These are phyloP conservation scores for Saturnispora hagleri DNA, from an alignment of 805 yeast species.

Conservation along the genomic window DNA sequence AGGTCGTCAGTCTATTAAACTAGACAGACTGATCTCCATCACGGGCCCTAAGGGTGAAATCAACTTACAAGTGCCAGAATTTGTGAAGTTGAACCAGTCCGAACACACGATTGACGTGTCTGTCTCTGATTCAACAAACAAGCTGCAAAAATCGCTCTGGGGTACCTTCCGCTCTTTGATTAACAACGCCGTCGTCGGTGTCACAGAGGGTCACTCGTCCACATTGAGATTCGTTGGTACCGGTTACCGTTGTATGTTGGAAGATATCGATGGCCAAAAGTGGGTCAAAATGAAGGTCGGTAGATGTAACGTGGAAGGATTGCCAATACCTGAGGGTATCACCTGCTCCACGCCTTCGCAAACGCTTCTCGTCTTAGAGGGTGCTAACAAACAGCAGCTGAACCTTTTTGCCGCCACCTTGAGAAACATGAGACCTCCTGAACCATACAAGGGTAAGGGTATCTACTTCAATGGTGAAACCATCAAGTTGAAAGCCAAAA, in stretches of 20 bases:
- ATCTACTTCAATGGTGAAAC: constrained; percentile 88
- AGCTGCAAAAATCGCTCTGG: constrained; percentile 83
- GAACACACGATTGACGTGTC: constrained; percentile 23
- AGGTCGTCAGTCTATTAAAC: constrained; percentile 49
- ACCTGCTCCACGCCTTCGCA: constrained; percentile 75
- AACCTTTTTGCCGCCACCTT: constrained; percentile 81
- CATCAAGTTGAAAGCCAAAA: constrained; percentile 81
- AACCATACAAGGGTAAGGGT: constrained; percentile 98
- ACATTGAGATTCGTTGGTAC: constrained; percentile 90
- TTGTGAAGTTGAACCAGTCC: constrained; percentile 35
- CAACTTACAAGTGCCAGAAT: constrained; percentile 60
- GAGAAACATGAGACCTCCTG: constrained; percentile 87
- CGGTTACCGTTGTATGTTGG: constrained; percentile 86
- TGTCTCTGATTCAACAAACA: constrained; percentile 52
- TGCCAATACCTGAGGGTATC: constrained; percentile 69
- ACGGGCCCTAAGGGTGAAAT: constrained; percentile 74
- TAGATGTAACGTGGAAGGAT: constrained; percentile 68
- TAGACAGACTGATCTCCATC: constrained; percentile 52
- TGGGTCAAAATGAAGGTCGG: constrained; percentile 79
- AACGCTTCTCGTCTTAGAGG: constrained; percentile 77
- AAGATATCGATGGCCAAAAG: constrained; percentile 39
- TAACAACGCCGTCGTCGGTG: constrained; percentile 75
- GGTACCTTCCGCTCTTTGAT: constrained; percentile 82
- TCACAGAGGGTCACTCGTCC: constrained; percentile 85
- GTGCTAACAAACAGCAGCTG: constrained; percentile 80